Conservation (phyloP, 345 rosid species). For the Brassica nigra region DNA sequence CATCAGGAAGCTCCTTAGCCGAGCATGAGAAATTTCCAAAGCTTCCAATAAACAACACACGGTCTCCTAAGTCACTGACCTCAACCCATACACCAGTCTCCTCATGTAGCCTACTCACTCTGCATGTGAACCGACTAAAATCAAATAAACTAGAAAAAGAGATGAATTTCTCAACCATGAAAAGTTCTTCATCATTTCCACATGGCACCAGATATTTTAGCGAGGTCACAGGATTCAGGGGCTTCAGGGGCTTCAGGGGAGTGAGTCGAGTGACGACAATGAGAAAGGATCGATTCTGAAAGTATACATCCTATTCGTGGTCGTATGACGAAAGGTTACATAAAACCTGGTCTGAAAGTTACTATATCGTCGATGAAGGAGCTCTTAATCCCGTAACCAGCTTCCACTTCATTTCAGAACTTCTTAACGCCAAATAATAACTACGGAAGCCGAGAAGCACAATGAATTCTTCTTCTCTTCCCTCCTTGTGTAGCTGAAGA, state of each 20-base stretch:
- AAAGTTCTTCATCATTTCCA: slow-evolving; percentile 13
- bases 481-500: neutral
- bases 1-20: slow-evolving; percentile 1
- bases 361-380: neutral
- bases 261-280: neutral
- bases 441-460: neutral
- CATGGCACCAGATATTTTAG: neutral
- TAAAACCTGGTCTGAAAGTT: neutral
- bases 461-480: neutral
- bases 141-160: neutral
- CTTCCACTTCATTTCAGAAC: neutral
- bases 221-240: neutral
- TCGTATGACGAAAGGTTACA: neutral
- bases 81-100: neutral
- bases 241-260: neutral
- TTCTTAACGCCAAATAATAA: neutral
- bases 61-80: neutral
- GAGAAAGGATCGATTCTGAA: neutral
- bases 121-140: neutral
- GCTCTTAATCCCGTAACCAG: too few species aligned
- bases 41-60: neutral
- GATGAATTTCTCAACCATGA: neutral
- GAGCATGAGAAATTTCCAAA: neutral
- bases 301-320: neutral
- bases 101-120: neutral